Evolutionary conservation across 2,329 filamentous ascomycete species (phyloP).

Genomic region (Pseudogymnoascus sp.): DNA sequence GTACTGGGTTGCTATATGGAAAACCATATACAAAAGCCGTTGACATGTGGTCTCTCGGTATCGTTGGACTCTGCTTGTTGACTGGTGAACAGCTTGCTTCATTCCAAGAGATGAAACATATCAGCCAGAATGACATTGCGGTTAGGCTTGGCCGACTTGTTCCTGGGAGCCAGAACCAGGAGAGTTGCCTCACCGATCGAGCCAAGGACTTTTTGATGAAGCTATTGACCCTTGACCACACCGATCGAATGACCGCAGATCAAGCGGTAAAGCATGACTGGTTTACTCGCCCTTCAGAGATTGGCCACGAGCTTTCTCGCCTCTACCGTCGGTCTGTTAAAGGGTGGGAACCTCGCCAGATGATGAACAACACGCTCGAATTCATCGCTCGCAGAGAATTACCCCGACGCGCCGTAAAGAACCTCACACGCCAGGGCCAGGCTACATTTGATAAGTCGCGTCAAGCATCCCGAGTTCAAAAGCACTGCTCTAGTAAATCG

Average conservation of each 20-base stretch:
- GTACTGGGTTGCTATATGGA: constrained; percentile 20
- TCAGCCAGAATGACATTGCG: constrained; percentile 1
- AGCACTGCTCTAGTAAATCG: constrained; percentile 5
- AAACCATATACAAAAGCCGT: constrained; percentile 25
- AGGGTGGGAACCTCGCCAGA: constrained; percentile 24
- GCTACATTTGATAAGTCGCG: neutral
- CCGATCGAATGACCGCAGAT: constrained; percentile 29
- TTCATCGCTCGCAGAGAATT: constrained; percentile 14
- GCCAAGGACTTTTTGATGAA: constrained; percentile 29
- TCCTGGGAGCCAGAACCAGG: neutral
- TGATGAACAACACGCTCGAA: constrained; percentile 20
- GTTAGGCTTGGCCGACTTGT: neutral
- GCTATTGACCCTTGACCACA: constrained; percentile 30
- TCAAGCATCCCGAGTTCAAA: neutral
- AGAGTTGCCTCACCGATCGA: constrained; percentile 19
- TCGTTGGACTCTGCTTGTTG: constrained; percentile 23
- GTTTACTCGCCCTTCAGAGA: constrained; percentile 26
- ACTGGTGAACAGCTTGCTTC: constrained; percentile 20
- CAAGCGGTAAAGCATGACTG: constrained; percentile 32
- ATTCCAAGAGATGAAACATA: constrained; percentile 12
- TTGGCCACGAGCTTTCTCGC: constrained; percentile 22
- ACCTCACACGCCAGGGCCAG: constrained; percentile 14
- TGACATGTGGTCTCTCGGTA: constrained; percentile 28
- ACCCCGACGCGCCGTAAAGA: neutral
- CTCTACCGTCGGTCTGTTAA: constrained; percentile 20